Conservation (phyloP, 1,139 yeast species). For the Hansenula lynferdii region DNA sequence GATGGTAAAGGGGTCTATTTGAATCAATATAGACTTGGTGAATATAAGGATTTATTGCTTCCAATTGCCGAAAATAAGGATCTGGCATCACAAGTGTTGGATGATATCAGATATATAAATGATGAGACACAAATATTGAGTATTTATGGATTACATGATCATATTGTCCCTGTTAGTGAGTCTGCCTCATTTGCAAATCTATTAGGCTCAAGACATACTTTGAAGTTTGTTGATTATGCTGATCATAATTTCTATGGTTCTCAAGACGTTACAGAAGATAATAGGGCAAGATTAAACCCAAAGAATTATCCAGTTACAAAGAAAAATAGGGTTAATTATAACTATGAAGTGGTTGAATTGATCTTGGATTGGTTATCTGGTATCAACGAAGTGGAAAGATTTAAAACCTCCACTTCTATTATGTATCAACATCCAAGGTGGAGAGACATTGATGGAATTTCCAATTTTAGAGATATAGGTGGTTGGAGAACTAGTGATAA, state of each 20-base stretch:
- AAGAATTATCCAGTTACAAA: conserved; percentile 38
- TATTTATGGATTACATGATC: conserved; percentile 68
- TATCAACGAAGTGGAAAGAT: conserved; percentile 47
- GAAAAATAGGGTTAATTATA: conserved; percentile 51
- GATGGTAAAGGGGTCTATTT: conserved; percentile 33
- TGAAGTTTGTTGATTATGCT: conserved; percentile 59
- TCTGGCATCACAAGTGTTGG: conserved; percentile 48
- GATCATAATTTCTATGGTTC: conserved; percentile 77
- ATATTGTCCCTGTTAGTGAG: conserved; percentile 61
- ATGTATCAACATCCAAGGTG: conserved; percentile 46
- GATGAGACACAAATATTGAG: conserved; percentile 52
- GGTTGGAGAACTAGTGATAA: conserved; percentile 51
- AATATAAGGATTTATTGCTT: conserved; percentile 33
- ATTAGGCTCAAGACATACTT: conserved; percentile 51
- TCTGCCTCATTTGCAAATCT: conserved; percentile 52
- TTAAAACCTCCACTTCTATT: conserved; percentile 32
- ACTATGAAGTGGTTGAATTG: conserved; percentile 45
- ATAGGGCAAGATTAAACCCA: conserved; percentile 32
- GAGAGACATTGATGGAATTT: conserved; percentile 61
- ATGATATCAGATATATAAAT: conserved; percentile 37
- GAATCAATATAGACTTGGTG: conserved; percentile 47
- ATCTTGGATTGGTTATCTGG: conserved; percentile 50
- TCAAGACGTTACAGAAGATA: conserved; percentile 28
- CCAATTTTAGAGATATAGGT: conserved; percentile 77
- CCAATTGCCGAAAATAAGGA: conserved; percentile 50